Evolutionary conservation across 1,139 yeast species (phyloP).

Genomic region (Ogataea hybrid): DNA sequence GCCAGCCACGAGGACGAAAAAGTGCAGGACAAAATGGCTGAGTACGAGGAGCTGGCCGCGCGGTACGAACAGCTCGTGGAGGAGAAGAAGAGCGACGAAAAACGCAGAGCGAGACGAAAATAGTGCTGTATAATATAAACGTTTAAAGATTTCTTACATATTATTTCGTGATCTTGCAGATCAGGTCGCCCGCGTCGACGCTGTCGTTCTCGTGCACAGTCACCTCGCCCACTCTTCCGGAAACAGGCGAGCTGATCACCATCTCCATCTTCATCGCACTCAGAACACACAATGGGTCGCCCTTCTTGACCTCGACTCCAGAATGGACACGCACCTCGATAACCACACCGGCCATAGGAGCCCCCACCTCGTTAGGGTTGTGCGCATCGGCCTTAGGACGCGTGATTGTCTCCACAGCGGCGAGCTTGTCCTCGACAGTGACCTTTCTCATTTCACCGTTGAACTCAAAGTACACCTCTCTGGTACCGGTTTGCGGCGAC

Average conservation of each 20-base stretch:
- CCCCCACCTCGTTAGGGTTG: constrained; percentile 92
- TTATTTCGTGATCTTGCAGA: constrained; percentile 43
- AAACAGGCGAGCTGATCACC: constrained; percentile 91
- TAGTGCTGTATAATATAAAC: not conserved
- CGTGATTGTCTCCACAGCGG: constrained; percentile 77
- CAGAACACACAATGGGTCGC: constrained; percentile 91
- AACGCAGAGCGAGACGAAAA: constrained; percentile 11
- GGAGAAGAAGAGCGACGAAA: constrained; percentile 4
- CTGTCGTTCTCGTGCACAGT: constrained; percentile 87
- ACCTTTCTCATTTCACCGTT: constrained; percentile 98
- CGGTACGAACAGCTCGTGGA: constrained; percentile 23
- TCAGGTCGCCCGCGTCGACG: constrained; percentile 89
- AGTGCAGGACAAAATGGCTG: constrained; percentile 26
- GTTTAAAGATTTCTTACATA: not conserved
- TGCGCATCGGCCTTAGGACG: constrained; percentile 88
- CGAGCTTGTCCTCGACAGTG: constrained; percentile 82
- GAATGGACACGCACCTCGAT: constrained; percentile 89
- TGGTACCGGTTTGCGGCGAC: constrained; percentile 77
- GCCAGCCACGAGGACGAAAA: constrained; percentile 23
- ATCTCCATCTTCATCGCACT: constrained; percentile 99
- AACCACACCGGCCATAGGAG: constrained; percentile 99
- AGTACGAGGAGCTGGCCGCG: constrained; percentile 32
- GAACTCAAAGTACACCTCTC: constrained; percentile 97
- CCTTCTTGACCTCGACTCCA: constrained; percentile 90
- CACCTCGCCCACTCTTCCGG: constrained; percentile 79